phyloP scores from a whole-genome alignment of 176 grass and related monocot genomes.

The Calamus simplicifolius region DNA sequence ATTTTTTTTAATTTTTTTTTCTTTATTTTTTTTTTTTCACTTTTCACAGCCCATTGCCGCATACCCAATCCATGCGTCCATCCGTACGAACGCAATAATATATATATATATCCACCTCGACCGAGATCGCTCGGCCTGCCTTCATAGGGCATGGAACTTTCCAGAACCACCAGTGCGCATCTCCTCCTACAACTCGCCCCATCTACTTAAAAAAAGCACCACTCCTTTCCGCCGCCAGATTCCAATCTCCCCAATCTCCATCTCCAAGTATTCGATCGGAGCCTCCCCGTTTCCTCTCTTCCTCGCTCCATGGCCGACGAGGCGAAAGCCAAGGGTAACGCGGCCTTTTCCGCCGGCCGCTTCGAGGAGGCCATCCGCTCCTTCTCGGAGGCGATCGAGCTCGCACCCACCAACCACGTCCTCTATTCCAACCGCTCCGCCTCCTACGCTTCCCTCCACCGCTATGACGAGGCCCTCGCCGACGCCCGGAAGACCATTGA shows the following conservation, averaged over 20 bases:
- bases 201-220: slow-evolving; percentile 7
- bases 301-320: slow-evolving; percentile 38
- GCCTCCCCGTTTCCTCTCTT: background rate
- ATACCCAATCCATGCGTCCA: too few relatives aligned
- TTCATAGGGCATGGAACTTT: slow-evolving; percentile 29
- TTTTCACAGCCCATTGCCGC: too few relatives aligned
- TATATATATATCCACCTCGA: background rate
- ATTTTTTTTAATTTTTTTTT: too few relatives aligned
- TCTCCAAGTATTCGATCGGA: background rate
- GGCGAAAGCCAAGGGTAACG: slow-evolving; percentile 63
- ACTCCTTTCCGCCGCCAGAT: background rate
- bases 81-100: too few relatives aligned
- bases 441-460: slow-evolving; percentile 77
- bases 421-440: slow-evolving; percentile 98
- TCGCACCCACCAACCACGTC: slow-evolving; percentile 46
- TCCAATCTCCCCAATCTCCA: background rate
- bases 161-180: slow-evolving; percentile 14
- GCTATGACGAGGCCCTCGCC: slow-evolving; percentile 70
- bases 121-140: slow-evolving; percentile 11
- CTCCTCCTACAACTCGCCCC: background rate
- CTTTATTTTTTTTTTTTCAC: too few relatives aligned
- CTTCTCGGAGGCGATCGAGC: slow-evolving; percentile 50
- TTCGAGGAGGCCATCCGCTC: slow-evolving; percentile 40
- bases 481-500: slow-evolving; percentile 85
- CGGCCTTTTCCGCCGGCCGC: slow-evolving; percentile 45